Percentiles rank a stretch among this genome's conserved stretches.
Conservation (phyloP, 495 filamentous ascomycete genomes). For the Entonaema liquescens region DNA sequence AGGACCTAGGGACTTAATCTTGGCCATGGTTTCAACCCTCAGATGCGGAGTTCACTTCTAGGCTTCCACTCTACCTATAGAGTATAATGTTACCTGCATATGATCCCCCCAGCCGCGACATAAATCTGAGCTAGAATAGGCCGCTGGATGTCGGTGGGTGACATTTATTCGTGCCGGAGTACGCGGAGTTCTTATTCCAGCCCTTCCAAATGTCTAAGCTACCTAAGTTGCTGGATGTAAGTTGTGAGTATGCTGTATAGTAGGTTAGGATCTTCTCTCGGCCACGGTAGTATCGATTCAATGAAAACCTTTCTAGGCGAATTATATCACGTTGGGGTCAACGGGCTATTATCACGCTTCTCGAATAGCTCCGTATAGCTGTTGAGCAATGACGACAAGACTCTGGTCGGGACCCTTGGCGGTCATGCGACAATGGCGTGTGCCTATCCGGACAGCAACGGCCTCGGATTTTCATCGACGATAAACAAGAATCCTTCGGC, state of each 20-base stretch:
- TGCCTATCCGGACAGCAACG: slow-evolving; percentile 2
- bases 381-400: slow-evolving; percentile 20
- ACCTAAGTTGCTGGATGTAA: neutral
- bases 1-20: neutral
- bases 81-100: slow-evolving; percentile 18
- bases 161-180: neutral
- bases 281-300: neutral
- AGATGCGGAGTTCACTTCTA: slow-evolving; percentile 10
- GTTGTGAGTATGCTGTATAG: neutral
- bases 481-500: slow-evolving; percentile 12
- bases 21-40: slow-evolving; percentile 13
- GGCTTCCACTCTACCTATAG: slow-evolving; percentile 15
- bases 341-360: neutral
- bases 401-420: neutral
- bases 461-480: slow-evolving; percentile 20
- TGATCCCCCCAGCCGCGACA: neutral
- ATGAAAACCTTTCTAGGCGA: neutral
- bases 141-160: neutral
- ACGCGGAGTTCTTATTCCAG: neutral
- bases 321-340: slow-evolving; percentile 12
- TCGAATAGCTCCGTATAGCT: neutral
- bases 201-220: neutral
- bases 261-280: slow-evolving; percentile 3
- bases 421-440: slow-evolving; percentile 25
- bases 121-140: neutral